Evolutionary conservation across 768 basidiomycete species (phyloP).

Genomic region (Trametes elegans): DNA sequence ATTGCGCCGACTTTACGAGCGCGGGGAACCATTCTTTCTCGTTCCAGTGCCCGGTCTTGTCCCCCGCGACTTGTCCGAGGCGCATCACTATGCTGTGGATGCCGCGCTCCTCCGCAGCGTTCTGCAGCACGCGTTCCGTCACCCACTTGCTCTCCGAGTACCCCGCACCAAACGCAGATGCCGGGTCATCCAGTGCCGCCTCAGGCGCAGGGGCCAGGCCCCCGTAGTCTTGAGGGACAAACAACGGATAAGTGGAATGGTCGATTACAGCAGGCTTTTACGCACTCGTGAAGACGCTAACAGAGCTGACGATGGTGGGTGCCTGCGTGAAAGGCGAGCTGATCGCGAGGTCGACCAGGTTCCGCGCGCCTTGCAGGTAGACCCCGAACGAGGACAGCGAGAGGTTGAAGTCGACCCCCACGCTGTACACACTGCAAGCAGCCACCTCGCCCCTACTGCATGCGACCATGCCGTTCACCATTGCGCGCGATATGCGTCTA

Average conservation of each 20-base stretch:
- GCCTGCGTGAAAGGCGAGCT: conserved; percentile 7
- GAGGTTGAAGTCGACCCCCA: conserved; percentile 45
- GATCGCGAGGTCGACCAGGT: conserved; percentile 19
- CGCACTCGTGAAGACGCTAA: conserved; percentile 14
- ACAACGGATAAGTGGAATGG: not conserved
- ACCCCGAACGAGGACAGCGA: conserved; percentile 37
- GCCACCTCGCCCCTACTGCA: not conserved
- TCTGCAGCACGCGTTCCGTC: conserved; percentile 30
- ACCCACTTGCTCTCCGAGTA: conserved; percentile 35
- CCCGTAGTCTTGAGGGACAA: not conserved
- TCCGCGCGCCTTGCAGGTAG: conserved; percentile 28
- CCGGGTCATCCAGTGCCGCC: conserved; percentile 4
- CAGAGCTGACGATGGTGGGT: conserved; percentile 9
- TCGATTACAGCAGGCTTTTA: too few relatives aligned
- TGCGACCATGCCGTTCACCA: conserved; percentile 10
- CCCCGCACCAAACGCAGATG: conserved; percentile 22
- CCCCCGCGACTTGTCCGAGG: conserved; percentile 33
- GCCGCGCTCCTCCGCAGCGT: conserved; percentile 20
- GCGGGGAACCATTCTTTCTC: conserved; percentile 33
- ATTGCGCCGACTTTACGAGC: conserved; percentile 26
- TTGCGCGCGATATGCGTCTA: conserved; percentile 29
- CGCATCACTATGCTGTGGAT: conserved; percentile 31
- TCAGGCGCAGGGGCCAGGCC: conserved; percentile 5
- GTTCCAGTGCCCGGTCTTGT: conserved; percentile 33
- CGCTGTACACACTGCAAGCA: conserved; percentile 20